Evolutionary conservation across 148 eudicot genomes (phyloP).

Genomic region (Gaultheria prostrata): DNA sequence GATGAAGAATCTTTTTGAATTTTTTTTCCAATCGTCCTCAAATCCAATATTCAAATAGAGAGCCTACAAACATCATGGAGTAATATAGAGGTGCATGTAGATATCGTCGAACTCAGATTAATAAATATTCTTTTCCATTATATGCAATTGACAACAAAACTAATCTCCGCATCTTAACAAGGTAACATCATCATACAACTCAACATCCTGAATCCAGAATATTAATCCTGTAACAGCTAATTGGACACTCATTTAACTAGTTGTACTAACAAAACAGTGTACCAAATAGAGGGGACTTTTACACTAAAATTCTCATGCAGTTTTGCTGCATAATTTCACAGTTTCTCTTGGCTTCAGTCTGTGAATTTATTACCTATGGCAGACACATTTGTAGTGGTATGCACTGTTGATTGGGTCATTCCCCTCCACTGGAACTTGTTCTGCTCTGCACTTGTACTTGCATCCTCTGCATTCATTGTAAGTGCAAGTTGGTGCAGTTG

Average conservation of each 20-base stretch:
- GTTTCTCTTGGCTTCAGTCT: not conserved
- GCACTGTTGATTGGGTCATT: slow-evolving; percentile 88
- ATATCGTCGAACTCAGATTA: not conserved
- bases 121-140: not conserved
- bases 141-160: not conserved
- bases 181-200: not conserved
- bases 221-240: slow-evolving; percentile 1
- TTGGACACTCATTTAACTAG: not conserved
- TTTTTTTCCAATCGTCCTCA: not conserved
- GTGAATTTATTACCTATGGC: slow-evolving; percentile 45
- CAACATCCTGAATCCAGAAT: not conserved
- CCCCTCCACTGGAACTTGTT: slow-evolving; percentile 93
- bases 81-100: not conserved
- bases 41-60: not conserved
- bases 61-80: not conserved
- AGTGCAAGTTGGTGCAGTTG: slow-evolving; percentile 84
- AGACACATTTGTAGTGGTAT: slow-evolving; percentile 83
- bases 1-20: no score
- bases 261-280: not conserved
- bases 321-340: not conserved
- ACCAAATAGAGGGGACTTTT: not conserved
- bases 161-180: not conserved
- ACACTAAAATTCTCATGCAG: not conserved
- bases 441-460: slow-evolving; percentile 80
- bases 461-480: slow-evolving; percentile 94